Evolutionary conservation across 129 eudicot genomes (phyloP).

Genomic region (Flaveria bidentis): DNA sequence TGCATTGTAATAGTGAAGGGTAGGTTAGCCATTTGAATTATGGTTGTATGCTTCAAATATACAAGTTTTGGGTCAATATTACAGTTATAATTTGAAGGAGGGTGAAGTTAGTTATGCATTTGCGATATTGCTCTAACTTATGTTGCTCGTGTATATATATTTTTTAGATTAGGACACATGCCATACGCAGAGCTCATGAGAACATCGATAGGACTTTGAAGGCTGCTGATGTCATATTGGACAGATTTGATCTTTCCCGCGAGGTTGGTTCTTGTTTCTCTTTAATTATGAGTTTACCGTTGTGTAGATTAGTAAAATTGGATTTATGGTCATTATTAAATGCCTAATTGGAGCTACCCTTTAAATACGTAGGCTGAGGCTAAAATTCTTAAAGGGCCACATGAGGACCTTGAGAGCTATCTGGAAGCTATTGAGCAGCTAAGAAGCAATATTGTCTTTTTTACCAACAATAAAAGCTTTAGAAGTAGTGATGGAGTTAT

Average conservation of each 20-base stretch:
- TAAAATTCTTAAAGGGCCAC: constrained; percentile 92
- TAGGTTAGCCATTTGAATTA: constrained; percentile 7
- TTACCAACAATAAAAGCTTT: constrained; percentile 82
- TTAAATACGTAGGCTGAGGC: constrained; percentile 79
- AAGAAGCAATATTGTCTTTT: constrained; percentile 72
- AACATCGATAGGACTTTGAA: constrained; percentile 90
- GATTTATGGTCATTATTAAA: not conserved
- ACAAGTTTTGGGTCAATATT: not conserved
- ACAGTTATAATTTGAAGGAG: constrained; percentile 17
- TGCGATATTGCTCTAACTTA: constrained; percentile 16
- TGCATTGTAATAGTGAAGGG: constrained; percentile 2
- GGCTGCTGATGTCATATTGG: constrained; percentile 92
- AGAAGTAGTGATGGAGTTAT: constrained; percentile 92
- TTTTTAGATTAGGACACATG: constrained; percentile 82
- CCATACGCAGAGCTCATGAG: constrained; percentile 93
- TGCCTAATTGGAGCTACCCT: not conserved
- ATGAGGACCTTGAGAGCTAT: constrained; percentile 95
- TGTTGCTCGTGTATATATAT: not conserved
- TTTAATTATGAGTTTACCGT: not conserved
- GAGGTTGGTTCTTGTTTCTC: constrained; percentile 53
- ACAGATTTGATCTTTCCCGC: constrained; percentile 89
- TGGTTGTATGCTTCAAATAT: not conserved
- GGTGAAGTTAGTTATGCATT: constrained; percentile 7
- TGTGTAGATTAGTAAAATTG: constrained; percentile 7
- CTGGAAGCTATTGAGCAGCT: constrained; percentile 88